Percentiles rank a stretch among this genome's conserved stretches.
Conservation (phyloP, 208 protist genomes). For the Acanthamoeba royreba region DNA sequence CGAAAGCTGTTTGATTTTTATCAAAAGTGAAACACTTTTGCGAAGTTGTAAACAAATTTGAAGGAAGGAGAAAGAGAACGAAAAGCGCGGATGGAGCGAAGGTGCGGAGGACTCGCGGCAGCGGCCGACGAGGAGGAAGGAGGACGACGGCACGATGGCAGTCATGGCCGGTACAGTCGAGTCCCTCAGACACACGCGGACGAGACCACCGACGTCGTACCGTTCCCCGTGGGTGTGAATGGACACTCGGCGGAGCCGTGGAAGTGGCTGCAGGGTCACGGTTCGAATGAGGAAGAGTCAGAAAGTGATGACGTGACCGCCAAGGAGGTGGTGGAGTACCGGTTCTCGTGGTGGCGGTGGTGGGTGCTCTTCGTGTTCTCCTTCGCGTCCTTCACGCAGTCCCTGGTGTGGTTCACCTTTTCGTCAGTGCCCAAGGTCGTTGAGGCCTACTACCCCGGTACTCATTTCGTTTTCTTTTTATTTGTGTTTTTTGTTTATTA, state of each 20-base stretch:
- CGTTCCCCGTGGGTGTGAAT: no score
- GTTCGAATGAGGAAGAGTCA: not conserved
- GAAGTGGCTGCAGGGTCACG: not conserved
- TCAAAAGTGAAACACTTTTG: not conserved
- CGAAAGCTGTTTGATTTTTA: no score
- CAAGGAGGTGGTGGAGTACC: not conserved
- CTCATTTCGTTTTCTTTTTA: not conserved
- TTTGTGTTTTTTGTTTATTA: not conserved
- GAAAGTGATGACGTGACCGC: not conserved
- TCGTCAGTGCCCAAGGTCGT: constrained; percentile 33
- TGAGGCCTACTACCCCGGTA: not conserved
- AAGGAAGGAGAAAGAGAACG: not conserved
- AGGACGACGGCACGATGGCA: not conserved
- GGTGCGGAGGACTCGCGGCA: not conserved
- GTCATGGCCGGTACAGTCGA: no score
- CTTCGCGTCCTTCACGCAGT: constrained; percentile 31
- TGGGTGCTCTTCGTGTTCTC: constrained; percentile 41
- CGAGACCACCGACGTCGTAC: no score
- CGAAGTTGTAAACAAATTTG: not conserved
- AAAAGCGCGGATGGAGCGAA: not conserved
- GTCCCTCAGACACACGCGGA: no score
- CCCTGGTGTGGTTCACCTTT: constrained; percentile 45
- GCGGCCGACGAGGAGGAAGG: not conserved
- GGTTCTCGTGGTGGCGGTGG: not conserved
- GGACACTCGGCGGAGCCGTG: no score